phyloP scores from a whole-genome alignment of 371 early-diverging fungal genomes.

The Mucor saturninus region DNA sequence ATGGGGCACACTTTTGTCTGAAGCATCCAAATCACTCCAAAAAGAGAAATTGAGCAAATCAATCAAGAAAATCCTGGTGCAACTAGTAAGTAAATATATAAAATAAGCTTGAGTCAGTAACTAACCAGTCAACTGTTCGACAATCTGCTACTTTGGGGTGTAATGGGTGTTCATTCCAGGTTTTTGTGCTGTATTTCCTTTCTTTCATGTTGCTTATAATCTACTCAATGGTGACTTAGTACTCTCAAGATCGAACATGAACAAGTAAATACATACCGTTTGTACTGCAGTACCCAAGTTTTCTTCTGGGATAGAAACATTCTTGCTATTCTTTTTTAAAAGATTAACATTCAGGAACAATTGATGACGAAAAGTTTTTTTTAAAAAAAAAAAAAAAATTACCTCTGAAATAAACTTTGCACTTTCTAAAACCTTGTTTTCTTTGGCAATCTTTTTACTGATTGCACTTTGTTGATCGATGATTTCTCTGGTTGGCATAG shows the following conservation, averaged over 20 bases:
- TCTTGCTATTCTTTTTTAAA: constrained; percentile 53
- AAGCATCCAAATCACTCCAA: constrained; percentile 70
- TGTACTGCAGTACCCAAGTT: constrained; percentile 62
- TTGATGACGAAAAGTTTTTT: neutral
- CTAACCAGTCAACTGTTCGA: constrained; percentile 69
- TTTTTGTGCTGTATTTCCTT: constrained; percentile 66
- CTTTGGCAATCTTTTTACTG: constrained; percentile 6
- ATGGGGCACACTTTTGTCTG: constrained; percentile 53
- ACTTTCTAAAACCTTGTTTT: constrained; percentile 56
- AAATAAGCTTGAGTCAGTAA: constrained; percentile 33
- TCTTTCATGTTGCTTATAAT: constrained; percentile 68
- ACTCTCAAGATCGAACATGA: neutral
- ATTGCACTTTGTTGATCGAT: neutral
- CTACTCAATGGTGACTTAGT: constrained; percentile 24
- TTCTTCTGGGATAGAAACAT: constrained; percentile 66
- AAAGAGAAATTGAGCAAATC: constrained; percentile 93
- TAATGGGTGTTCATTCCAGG: constrained; percentile 77
- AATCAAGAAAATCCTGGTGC: constrained; percentile 78
- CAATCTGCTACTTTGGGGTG: constrained; percentile 68
- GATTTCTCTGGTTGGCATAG: neutral
- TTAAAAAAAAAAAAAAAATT: neutral
- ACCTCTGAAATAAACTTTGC: constrained; percentile 65
- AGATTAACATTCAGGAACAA: neutral
- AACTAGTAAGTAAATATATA: constrained; percentile 42
- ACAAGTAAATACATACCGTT: constrained; percentile 39